phyloP scores from a whole-genome alignment of 2,329 filamentous ascomycete species.

The Fusarium sp. region DNA sequence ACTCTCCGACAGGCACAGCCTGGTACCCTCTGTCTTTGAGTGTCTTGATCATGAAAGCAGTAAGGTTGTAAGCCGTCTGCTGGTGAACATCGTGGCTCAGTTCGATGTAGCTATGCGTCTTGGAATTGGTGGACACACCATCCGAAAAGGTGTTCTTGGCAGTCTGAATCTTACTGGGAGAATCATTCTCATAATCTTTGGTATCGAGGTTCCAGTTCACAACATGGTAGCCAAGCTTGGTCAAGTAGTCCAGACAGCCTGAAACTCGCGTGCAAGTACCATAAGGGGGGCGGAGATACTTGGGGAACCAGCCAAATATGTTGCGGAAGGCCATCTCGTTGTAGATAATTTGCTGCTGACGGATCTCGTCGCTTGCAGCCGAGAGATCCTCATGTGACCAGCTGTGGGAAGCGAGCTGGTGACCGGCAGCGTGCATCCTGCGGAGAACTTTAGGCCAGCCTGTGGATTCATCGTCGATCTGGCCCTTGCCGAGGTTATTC shows the following conservation, averaged over 20 bases:
- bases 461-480: constrained; percentile 56
- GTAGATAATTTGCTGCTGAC: constrained; percentile 58
- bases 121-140: constrained; percentile 53
- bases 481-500: constrained; percentile 57
- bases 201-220: constrained; percentile 73
- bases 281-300: constrained; percentile 62
- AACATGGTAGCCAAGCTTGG: constrained; percentile 67
- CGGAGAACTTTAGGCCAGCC: constrained; percentile 56
- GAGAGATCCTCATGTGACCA: constrained; percentile 62
- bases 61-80: constrained; percentile 61
- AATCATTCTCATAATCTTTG: constrained; percentile 69
- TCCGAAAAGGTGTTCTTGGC: constrained; percentile 57
- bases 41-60: constrained; percentile 59
- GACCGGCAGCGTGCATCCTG: constrained; percentile 59
- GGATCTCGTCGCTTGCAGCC: constrained; percentile 50
- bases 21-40: constrained; percentile 60
- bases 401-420: constrained; percentile 63
- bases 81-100: constrained; percentile 68
- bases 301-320: constrained; percentile 58
- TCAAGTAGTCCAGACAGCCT: constrained; percentile 56
- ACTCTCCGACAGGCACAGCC: constrained; percentile 70
- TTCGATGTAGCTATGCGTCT: constrained; percentile 60
- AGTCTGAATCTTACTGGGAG: constrained; percentile 63
- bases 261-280: constrained; percentile 57
- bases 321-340: constrained; percentile 62